These are phyloP conservation scores for Pleurotus salmoneostramineus DNA, from an alignment of 768 basidiomycete species.

Conservation along the genomic window DNA sequence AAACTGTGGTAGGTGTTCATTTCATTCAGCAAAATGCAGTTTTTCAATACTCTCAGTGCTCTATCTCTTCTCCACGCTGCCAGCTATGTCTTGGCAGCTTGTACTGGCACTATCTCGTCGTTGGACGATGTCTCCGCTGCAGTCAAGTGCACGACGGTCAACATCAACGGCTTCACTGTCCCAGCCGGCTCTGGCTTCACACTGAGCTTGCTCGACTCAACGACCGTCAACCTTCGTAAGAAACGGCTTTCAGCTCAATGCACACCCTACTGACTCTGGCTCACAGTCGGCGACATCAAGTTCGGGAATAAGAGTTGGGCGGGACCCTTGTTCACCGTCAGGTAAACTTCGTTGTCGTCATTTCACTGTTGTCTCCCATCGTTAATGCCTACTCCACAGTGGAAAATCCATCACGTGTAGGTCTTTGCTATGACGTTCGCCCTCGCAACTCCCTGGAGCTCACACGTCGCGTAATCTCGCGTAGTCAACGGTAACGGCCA, in stretches of 20 bases:
- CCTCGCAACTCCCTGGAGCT: background rate
- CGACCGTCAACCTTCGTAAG: constrained; percentile 59
- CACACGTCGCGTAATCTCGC: background rate
- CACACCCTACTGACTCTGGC: too few species aligned
- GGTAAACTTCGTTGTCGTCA: constrained; percentile 20
- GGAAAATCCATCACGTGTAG: constrained; percentile 46
- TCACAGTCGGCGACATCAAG: constrained; percentile 48
- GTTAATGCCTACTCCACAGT: constrained; percentile 11
- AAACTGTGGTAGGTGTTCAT: background rate
- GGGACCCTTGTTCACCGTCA: constrained; percentile 52
- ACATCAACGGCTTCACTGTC: constrained; percentile 53
- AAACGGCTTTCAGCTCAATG: too few species aligned
- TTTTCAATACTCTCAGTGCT: background rate
- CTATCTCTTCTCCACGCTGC: constrained; percentile 12
- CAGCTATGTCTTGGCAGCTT: constrained; percentile 20
- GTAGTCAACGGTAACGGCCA: constrained; percentile 38
- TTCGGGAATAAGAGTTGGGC: constrained; percentile 52
- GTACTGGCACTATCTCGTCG: constrained; percentile 53
- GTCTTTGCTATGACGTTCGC: constrained; percentile 8
- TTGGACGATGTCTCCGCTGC: constrained; percentile 45
- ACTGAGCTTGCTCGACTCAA: constrained; percentile 40
- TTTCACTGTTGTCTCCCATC: constrained; percentile 12
- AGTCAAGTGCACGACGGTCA: constrained; percentile 52
- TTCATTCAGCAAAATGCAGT: background rate
- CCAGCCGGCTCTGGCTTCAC: constrained; percentile 48